phyloP scores from a whole-genome alignment of 768 basidiomycete species.

The Auriscalpium orientale region DNA sequence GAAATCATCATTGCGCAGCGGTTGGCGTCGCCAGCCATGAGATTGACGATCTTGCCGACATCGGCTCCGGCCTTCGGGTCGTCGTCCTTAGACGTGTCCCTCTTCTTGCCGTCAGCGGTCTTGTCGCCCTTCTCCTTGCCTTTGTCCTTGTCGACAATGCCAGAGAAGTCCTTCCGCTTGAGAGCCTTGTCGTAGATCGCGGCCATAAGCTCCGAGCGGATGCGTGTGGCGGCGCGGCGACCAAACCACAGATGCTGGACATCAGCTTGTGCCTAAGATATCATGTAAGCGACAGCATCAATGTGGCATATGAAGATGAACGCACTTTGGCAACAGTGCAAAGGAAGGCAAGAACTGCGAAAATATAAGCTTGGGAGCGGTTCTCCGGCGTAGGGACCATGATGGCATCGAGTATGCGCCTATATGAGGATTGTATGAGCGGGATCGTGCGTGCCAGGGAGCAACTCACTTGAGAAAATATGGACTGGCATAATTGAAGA shows the following conservation, averaged over 20 bases:
- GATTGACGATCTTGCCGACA: constrained; percentile 82
- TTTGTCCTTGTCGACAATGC: constrained; percentile 45
- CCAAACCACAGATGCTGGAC: constrained; percentile 75
- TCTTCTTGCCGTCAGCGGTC: background rate
- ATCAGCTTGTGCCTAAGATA: constrained; percentile 38
- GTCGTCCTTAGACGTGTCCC: constrained; percentile 24
- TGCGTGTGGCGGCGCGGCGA: constrained; percentile 65
- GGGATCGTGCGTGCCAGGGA: no score
- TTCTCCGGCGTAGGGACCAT: constrained; percentile 41
- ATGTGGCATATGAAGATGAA: background rate
- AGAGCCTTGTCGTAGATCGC: constrained; percentile 85
- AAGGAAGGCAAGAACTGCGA: constrained; percentile 67
- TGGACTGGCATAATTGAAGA: constrained; percentile 74
- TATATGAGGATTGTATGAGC: background rate
- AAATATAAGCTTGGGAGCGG: constrained; percentile 62
- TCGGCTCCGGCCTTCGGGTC: constrained; percentile 74
- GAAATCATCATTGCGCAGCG: constrained; percentile 46
- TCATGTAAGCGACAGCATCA: background rate
- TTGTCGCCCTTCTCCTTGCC: constrained; percentile 20
- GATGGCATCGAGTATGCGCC: constrained; percentile 56
- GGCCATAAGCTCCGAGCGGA: constrained; percentile 79
- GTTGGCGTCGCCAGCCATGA: constrained; percentile 80
- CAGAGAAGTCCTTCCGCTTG: constrained; percentile 77
- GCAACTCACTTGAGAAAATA: constrained; percentile 61
- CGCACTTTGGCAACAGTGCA: constrained; percentile 48